A percentile compares a stretch with the other conserved stretches of the same genome.
phyloP scores from a whole-genome alignment of 73 alveolate genomes.

The Paramecium primaurelia region DNA sequence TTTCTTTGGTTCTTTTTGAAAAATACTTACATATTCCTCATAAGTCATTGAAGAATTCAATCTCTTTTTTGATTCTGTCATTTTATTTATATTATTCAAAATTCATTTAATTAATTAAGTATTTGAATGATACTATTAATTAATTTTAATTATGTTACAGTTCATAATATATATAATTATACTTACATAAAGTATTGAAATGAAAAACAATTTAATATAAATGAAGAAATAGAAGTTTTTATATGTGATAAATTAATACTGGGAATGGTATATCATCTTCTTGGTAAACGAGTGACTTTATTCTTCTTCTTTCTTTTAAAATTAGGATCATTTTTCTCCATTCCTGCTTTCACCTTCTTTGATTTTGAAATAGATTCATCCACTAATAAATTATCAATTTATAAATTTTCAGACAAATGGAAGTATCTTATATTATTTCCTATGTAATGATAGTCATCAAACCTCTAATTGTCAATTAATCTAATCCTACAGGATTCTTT shows the following conservation, averaged over 20 bases:
- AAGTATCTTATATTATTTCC: constrained; percentile 92
- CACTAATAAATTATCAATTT: constrained; percentile 54
- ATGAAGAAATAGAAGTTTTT: background rate
- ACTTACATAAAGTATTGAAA: background rate
- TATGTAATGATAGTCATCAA: background rate
- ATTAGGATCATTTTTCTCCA: constrained; percentile 51
- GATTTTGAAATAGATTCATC: constrained; percentile 56
- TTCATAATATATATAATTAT: background rate
- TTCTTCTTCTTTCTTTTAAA: constrained; percentile 49
- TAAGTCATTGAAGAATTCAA: constrained; percentile 46
- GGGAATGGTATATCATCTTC: constrained; percentile 16
- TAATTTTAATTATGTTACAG: background rate
- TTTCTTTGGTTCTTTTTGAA: background rate
- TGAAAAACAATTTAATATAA: background rate
- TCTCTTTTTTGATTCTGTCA: constrained; percentile 14
- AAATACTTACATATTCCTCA: constrained; percentile 10
- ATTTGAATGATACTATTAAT: background rate
- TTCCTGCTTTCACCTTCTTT: constrained; percentile 44
- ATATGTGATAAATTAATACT: background rate
- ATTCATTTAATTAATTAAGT: background rate
- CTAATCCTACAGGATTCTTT: constrained; percentile 92
- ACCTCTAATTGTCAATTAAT: constrained; percentile 98
- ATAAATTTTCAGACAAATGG: constrained; percentile 85
- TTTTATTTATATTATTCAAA: background rate
- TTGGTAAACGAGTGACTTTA: constrained; percentile 50